phyloP scores from a whole-genome alignment of 2,329 filamentous ascomycete species.

The Colletotrichum incanum region DNA sequence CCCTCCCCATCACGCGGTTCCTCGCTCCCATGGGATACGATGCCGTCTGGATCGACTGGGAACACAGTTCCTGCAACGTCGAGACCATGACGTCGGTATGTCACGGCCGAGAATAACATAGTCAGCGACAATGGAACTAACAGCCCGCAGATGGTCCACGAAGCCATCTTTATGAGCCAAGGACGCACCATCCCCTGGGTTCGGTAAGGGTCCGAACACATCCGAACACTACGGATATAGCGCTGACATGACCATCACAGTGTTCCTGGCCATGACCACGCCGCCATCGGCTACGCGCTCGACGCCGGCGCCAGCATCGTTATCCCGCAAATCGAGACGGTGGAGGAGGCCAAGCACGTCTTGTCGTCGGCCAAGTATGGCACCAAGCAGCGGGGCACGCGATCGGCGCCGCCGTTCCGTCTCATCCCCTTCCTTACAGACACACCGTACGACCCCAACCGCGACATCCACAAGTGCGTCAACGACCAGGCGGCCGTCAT shows the following conservation, averaged over 20 bases:
- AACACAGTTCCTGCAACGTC: slow-evolving; percentile 61
- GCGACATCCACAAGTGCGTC: slow-evolving; percentile 56
- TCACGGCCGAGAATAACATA: neutral
- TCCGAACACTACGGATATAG: neutral
- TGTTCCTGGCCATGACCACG: slow-evolving; percentile 63
- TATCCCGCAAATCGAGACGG: slow-evolving; percentile 64
- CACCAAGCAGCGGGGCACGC: slow-evolving; percentile 55
- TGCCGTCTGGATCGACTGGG: slow-evolving; percentile 64
- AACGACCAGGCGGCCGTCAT: slow-evolving; percentile 65
- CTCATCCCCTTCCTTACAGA: slow-evolving; percentile 59
- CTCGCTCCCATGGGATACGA: slow-evolving; percentile 62
- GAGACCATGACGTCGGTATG: slow-evolving; percentile 63
- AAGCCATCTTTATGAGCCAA: slow-evolving; percentile 62
- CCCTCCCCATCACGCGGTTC: slow-evolving; percentile 57
- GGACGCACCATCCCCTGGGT: slow-evolving; percentile 63
- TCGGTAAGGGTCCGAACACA: slow-evolving; percentile 44
- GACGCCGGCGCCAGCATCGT: slow-evolving; percentile 66
- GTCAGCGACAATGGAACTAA: slow-evolving; percentile 19
- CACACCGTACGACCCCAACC: slow-evolving; percentile 49
- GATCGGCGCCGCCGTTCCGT: slow-evolving; percentile 63
- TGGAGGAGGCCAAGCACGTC: slow-evolving; percentile 61
- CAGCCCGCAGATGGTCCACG: slow-evolving; percentile 57
- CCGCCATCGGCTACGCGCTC: slow-evolving; percentile 62
- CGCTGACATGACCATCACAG: slow-evolving; percentile 16
- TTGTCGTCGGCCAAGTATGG: slow-evolving; percentile 62